phyloP scores from a whole-genome alignment of 371 early-diverging fungal species.

The Haplosporangium sp. region DNA sequence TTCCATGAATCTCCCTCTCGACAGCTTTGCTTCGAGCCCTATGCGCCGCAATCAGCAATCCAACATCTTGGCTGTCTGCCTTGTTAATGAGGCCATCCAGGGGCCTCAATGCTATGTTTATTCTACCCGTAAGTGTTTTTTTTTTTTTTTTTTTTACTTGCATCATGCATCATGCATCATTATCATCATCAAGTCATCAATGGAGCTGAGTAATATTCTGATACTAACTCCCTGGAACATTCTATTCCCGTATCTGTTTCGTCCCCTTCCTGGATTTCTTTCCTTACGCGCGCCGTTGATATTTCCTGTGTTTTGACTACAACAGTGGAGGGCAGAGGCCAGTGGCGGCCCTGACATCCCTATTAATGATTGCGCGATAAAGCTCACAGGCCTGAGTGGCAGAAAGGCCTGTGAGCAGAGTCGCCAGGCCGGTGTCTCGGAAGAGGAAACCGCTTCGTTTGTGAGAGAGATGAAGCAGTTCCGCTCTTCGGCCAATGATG shows the following conservation, averaged over 20 bases:
- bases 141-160: not conserved
- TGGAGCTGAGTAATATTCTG: not conserved
- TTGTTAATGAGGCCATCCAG: constrained; percentile 37
- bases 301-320: not conserved
- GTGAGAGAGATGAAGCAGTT: constrained; percentile 54
- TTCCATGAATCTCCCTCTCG: constrained; percentile 33
- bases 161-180: not conserved
- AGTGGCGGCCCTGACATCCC: constrained; percentile 57
- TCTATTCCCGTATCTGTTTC: too few relatives aligned
- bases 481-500: constrained; percentile 24
- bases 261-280: too few relatives aligned
- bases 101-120: constrained; percentile 53
- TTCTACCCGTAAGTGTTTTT: constrained; percentile 40
- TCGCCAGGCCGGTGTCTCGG: constrained; percentile 54
- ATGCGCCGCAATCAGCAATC: constrained; percentile 17
- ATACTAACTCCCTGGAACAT: too few relatives aligned
- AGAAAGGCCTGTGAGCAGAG: constrained; percentile 49
- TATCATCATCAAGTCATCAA: not conserved
- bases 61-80: constrained; percentile 49
- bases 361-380: constrained; percentile 55
- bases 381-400: constrained; percentile 53
- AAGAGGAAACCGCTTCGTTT: constrained; percentile 36
- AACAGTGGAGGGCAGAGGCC: constrained; percentile 53
- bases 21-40: constrained; percentile 44
- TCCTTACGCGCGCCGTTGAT: too few relatives aligned